These are phyloP conservation scores for Viola odorata DNA, from an alignment of 345 rosid genomes.

Conservation along the genomic window DNA sequence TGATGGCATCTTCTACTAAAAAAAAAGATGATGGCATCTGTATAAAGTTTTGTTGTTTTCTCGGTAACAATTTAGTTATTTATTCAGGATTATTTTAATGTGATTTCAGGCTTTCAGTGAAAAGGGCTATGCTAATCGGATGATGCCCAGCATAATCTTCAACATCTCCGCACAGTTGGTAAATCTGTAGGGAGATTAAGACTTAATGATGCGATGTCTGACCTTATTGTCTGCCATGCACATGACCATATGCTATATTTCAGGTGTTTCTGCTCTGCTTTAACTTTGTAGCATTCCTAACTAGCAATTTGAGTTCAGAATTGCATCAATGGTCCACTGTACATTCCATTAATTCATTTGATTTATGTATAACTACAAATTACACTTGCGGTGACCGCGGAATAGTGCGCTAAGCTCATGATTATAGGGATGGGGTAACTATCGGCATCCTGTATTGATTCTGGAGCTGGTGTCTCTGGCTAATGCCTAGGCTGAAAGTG, in stretches of 20 bases:
- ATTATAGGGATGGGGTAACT: too few species aligned
- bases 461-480: too few species aligned
- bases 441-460: too few species aligned
- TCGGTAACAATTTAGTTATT: slow-evolving; percentile 1
- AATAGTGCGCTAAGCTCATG: slow-evolving; percentile 78
- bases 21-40: background rate
- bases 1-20: background rate
- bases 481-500: too few species aligned
- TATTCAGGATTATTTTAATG: slow-evolving; percentile 5
- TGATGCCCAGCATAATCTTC: slow-evolving; percentile 85
- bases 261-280: slow-evolving; percentile 43
- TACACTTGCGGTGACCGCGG: slow-evolving; percentile 68
- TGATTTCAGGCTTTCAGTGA: slow-evolving; percentile 78
- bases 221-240: slow-evolving; percentile 82
- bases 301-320: too few species aligned
- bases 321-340: too few species aligned
- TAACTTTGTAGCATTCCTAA: background rate
- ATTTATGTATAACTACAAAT: background rate
- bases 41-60: background rate
- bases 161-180: slow-evolving; percentile 88
- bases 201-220: slow-evolving; percentile 88
- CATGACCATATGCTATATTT: slow-evolving; percentile 91
- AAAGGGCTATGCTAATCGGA: slow-evolving; percentile 93
- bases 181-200: slow-evolving; percentile 94
- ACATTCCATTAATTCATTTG: too few species aligned